A percentile compares a stretch with the other conserved stretches of the same genome.
These are phyloP conservation scores for Kluyveromyces starmeri DNA, from an alignment of 805 yeast species.

Conservation along the genomic window DNA sequence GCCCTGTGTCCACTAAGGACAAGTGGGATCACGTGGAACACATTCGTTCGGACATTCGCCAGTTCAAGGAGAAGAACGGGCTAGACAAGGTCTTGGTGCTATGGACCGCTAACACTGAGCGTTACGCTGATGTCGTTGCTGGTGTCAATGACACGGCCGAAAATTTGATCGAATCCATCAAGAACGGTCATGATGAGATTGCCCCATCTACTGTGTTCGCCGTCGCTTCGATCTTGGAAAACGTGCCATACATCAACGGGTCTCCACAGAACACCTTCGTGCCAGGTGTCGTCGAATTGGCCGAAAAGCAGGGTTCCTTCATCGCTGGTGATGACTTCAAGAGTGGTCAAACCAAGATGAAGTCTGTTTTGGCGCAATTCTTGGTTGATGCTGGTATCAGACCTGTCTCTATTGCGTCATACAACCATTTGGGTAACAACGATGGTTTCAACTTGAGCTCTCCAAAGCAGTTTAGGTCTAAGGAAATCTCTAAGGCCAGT, in stretches of 20 bases:
- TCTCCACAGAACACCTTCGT: constrained; percentile 97
- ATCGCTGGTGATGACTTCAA: constrained; percentile 98
- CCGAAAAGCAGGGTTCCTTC: constrained; percentile 64
- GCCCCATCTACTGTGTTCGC: constrained; percentile 94
- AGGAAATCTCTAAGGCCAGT: constrained; percentile 87
- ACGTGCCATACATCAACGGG: constrained; percentile 86
- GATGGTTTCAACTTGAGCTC: constrained; percentile 91
- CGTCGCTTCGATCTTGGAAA: constrained; percentile 83
- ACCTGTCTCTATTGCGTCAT: constrained; percentile 89
- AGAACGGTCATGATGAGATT: constrained; percentile 71
- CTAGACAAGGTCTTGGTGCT: constrained; percentile 83
- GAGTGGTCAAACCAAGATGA: constrained; percentile 91
- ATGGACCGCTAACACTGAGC: constrained; percentile 97
- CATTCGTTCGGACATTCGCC: constrained; percentile 73
- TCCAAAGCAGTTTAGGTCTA: constrained; percentile 88
- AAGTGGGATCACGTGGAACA: constrained; percentile 89
- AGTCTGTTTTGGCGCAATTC: constrained; percentile 94
- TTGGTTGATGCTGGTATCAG: constrained; percentile 96
- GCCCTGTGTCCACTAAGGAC: constrained; percentile 43
- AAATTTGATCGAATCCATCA: constrained; percentile 63
- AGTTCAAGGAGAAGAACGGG: constrained; percentile 60
- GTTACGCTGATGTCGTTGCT: constrained; percentile 66
- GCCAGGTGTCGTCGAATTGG: constrained; percentile 87
- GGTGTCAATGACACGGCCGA: constrained; percentile 89
- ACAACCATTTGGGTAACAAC: constrained; percentile 93